A percentile compares a stretch with the other conserved stretches of the same genome.
These are phyloP conservation scores for Populus hybrid DNA, from an alignment of 441 rosid species.

Conservation along the genomic window DNA sequence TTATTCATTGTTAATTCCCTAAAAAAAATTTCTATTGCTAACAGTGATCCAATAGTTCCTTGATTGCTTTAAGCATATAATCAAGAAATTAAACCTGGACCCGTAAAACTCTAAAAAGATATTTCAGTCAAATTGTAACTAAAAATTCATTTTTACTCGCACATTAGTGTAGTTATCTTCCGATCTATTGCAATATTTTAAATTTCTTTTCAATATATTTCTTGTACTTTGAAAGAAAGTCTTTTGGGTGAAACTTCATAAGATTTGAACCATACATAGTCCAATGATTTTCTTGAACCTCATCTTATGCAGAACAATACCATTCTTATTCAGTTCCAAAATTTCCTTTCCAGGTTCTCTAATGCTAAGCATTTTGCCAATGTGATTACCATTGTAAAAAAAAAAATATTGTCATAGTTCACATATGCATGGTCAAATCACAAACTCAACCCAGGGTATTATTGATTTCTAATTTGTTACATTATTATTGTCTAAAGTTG, in stretches of 20 bases:
- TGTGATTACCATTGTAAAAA: not conserved
- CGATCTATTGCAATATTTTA: not conserved
- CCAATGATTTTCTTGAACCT: not conserved
- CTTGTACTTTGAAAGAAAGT: not conserved
- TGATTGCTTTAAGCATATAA: not conserved
- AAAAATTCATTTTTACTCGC: not conserved
- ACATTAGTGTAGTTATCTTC: not conserved
- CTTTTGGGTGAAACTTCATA: not conserved
- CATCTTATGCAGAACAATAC: not conserved
- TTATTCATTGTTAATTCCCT: not conserved
- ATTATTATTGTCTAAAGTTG: not conserved
- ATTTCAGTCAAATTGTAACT: not conserved
- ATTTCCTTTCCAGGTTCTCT: not conserved
- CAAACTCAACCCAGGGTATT: not conserved
- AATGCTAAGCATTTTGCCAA: not conserved
- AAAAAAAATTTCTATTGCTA: not conserved
- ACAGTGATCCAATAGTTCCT: not conserved
- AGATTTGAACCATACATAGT: not conserved
- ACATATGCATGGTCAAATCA: not conserved
- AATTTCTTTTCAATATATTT: not conserved
- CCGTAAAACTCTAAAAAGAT: not conserved
- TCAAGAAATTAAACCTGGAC: not conserved
- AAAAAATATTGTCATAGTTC: not conserved
- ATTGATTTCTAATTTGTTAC: not conserved
- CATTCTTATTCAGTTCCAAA: not conserved